Percentiles rank a stretch among this genome's conserved stretches.
Evolutionary conservation across 2,329 filamentous ascomycete genomes (phyloP).

Genomic region (Ophiocordyceps camponoti-saundersi): DNA sequence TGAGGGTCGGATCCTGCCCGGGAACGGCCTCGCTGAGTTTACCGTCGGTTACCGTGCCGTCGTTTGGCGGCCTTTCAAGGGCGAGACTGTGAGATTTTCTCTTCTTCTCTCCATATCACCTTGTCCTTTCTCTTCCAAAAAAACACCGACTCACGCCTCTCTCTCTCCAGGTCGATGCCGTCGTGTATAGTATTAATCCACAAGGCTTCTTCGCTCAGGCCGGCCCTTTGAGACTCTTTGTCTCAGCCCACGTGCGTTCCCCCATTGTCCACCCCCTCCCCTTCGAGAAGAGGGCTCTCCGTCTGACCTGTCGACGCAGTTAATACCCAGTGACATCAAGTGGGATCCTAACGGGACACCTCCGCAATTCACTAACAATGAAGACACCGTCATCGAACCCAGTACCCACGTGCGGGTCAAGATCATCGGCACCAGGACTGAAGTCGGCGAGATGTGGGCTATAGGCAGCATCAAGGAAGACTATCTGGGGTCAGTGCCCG

Average conservation of each 20-base stretch:
- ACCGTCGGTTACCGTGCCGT: slow-evolving; percentile 90
- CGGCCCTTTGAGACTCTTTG: slow-evolving; percentile 62
- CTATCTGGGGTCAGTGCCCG: slow-evolving; percentile 40
- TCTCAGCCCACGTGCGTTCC: slow-evolving; percentile 59
- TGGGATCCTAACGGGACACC: slow-evolving; percentile 92
- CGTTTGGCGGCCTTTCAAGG: slow-evolving; percentile 94
- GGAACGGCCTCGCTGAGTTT: slow-evolving; percentile 84
- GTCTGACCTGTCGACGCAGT: slow-evolving; percentile 26
- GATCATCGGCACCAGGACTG: slow-evolving; percentile 82
- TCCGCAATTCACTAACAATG: slow-evolving; percentile 92
- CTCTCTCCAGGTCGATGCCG: slow-evolving; percentile 62
- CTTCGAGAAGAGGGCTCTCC: not conserved
- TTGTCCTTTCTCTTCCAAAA: too few species aligned
- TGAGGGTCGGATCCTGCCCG: slow-evolving; percentile 79
- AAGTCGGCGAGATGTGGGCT: slow-evolving; percentile 89
- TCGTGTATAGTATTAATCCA: slow-evolving; percentile 79
- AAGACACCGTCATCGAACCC: slow-evolving; percentile 83
- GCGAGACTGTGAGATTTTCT: slow-evolving; percentile 63
- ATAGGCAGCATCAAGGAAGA: slow-evolving; percentile 93
- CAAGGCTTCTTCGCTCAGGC: slow-evolving; percentile 83
- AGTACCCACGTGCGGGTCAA: slow-evolving; percentile 88
- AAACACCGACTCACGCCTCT: not conserved
- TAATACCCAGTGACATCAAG: slow-evolving; percentile 83
- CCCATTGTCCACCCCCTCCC: not conserved
- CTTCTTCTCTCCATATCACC: too few species aligned